Conservation (phyloP, 1,284 basidiomycete species). For the Blastosporella zonata region DNA sequence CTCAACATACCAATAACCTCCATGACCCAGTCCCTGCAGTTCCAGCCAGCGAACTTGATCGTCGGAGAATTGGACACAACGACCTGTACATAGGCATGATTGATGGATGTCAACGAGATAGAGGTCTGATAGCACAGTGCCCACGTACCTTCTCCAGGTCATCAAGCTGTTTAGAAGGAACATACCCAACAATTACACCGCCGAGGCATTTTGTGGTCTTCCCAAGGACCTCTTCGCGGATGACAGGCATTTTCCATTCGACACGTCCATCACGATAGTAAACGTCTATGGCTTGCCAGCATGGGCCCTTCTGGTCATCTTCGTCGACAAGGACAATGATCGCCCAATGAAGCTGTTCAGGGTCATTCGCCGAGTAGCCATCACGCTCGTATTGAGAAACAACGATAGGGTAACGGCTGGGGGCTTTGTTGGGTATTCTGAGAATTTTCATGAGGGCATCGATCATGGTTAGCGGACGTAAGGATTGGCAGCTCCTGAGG, state of each 20-base stretch:
- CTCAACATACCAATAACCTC: slow-evolving; percentile 5
- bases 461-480: too few relatives aligned
- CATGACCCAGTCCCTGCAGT: slow-evolving; percentile 11
- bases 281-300: slow-evolving; percentile 8
- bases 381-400: slow-evolving; percentile 11
- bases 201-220: slow-evolving; percentile 10
- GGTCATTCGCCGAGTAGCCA: slow-evolving; percentile 5
- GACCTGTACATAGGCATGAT: neutral
- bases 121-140: too few relatives aligned
- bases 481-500: too few relatives aligned
- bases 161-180: slow-evolving; percentile 1
- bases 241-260: slow-evolving; percentile 2
- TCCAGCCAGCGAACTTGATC: slow-evolving; percentile 5
- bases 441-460: too few relatives aligned
- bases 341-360: slow-evolving; percentile 13
- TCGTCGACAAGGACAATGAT: slow-evolving; percentile 2
- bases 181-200: slow-evolving; percentile 7
- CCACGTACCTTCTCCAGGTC: slow-evolving; percentile 3
- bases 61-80: neutral
- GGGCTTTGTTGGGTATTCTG: too few relatives aligned
- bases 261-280: slow-evolving; percentile 5
- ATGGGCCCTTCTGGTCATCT: slow-evolving; percentile 5
- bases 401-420: slow-evolving; percentile 7
- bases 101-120: neutral
- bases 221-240: neutral